Base-by-base conservation (phyloP, 2,329 filamentous ascomycete genomes). In the Colletotrichum viniferum region DNA sequence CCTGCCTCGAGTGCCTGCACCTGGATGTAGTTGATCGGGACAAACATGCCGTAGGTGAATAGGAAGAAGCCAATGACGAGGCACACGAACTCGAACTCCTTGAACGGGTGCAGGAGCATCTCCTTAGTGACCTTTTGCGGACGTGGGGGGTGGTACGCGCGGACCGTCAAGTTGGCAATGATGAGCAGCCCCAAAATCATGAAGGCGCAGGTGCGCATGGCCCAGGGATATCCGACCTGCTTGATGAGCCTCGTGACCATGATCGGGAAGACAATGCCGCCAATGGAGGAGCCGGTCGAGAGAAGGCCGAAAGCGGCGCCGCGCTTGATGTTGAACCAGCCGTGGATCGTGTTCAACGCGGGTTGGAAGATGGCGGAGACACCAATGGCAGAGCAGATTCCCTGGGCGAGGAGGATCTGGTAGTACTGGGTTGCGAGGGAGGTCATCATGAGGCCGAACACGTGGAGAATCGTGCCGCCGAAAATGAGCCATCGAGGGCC, bases 381-480 rank as follows among this genome's bases (percentile, higher is more conserved):
- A 16, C 85, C 84, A 26, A 87, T 80, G 10, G 83, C 83, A 2
- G 82, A 83, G 69, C 81, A 85, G 1, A 86, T 79, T 6, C 83
- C 82, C 69, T 87, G 86, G 1, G 84, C 77, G 1, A 87, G 78
- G 12, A 87, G 79, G 68, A 87, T 81, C 60, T 87, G 85, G 64
- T 84, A 86, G 78, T 86, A 87, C 56, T 85, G 70, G 0, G 77
- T 83, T n/a, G 80, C 79, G 9, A 93, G 81, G 9, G 86, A 89
- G 0, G 90, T 86, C 90, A 93, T 92, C 90, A 94, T 92, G 7
- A 93, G 79, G 3, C 90, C 89, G 70, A 93, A 89, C 18, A 93
- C 88, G 71, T 92, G 89, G 38, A 92, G 79, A 68, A 92, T 82
- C 0, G 86, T 88, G 18, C 91, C 91, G 14, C 81, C 79, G 1